Conservation (phyloP, 192 early-diverging fungal genomes). For the Entomortierella lignicola region DNA sequence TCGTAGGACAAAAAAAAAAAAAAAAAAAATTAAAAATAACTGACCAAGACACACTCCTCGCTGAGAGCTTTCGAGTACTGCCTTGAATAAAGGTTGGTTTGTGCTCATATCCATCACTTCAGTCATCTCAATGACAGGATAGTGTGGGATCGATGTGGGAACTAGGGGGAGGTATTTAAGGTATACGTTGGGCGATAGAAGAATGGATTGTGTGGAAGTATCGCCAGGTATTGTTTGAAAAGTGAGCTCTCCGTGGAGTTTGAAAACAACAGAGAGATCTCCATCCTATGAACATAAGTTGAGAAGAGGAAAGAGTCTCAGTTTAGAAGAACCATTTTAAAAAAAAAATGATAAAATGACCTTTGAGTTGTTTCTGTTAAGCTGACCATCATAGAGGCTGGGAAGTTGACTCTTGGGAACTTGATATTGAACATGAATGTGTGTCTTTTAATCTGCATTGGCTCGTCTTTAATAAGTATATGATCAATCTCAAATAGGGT, state of each 20-base stretch:
- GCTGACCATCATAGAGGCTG: slow-evolving; percentile 36
- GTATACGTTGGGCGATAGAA: slow-evolving; percentile 26
- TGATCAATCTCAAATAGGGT: slow-evolving; percentile 33
- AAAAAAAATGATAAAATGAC: too few relatives aligned
- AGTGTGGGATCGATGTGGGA: slow-evolving; percentile 41
- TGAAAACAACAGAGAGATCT: slow-evolving; percentile 22
- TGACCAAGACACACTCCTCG: slow-evolving; percentile 47
- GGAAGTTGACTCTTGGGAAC: slow-evolving; percentile 46
- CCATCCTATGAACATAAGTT: slow-evolving; percentile 20
- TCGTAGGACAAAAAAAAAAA: neutral
- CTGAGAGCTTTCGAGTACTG: slow-evolving; percentile 28
- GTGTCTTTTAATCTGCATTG: slow-evolving; percentile 32
- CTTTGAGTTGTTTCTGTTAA: too few relatives aligned
- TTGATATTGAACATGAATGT: slow-evolving; percentile 48
- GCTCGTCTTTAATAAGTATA: slow-evolving; percentile 28
- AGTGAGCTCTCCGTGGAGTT: slow-evolving; percentile 22
- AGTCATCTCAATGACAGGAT: slow-evolving; percentile 44
- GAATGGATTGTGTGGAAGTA: slow-evolving; percentile 2
- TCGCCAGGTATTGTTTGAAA: slow-evolving; percentile 32
- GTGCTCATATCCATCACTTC: slow-evolving; percentile 27
- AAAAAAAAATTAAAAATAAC: neutral
- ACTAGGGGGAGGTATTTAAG: slow-evolving; percentile 42
- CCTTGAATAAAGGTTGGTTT: slow-evolving; percentile 26
- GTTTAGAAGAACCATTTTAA: too few relatives aligned
- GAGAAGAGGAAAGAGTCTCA: neutral